Conservation (phyloP, 2,329 filamentous ascomycete species). For the Didymellaceae sp. region DNA sequence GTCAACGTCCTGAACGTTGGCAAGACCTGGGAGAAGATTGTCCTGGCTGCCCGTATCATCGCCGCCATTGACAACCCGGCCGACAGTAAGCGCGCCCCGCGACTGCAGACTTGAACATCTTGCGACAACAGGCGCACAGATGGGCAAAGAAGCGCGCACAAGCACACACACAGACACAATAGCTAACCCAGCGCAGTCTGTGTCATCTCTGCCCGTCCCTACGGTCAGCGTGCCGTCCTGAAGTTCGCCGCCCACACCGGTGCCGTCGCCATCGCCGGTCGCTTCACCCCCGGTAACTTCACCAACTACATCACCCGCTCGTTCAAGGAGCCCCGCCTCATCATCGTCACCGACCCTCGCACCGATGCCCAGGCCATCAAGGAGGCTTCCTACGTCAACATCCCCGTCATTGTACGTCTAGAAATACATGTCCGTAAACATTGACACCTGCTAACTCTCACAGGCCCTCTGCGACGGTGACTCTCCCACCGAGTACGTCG, state of each 20-base stretch:
- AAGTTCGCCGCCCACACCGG: slow-evolving; percentile 99
- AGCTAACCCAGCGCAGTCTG: slow-evolving; percentile 48
- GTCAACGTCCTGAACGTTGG: slow-evolving; percentile 99
- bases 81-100: slow-evolving; percentile 70
- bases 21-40: slow-evolving; percentile 99
- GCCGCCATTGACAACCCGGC: slow-evolving; percentile 99
- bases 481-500: slow-evolving; percentile 99
- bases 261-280: slow-evolving; percentile 96
- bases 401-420: slow-evolving; percentile 79
- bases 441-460: not conserved
- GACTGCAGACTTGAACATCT: not conserved
- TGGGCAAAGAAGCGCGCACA: not conserved
- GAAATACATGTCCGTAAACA: no score
- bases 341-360: slow-evolving; percentile 98
- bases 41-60: slow-evolving; percentile 98
- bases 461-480: slow-evolving; percentile 94
- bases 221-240: slow-evolving; percentile 98
- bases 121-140: no score
- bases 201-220: slow-evolving; percentile 99
- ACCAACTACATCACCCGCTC: slow-evolving; percentile 99
- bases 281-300: slow-evolving; percentile 99
- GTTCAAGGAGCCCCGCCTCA: slow-evolving; percentile 99
- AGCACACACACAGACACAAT: slow-evolving; percentile 19
- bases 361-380: slow-evolving; percentile 99
- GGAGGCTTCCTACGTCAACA: slow-evolving; percentile 99